These are phyloP conservation scores for Aeminium ludgeri DNA, from an alignment of 495 filamentous ascomycete genomes.

Conservation along the genomic window DNA sequence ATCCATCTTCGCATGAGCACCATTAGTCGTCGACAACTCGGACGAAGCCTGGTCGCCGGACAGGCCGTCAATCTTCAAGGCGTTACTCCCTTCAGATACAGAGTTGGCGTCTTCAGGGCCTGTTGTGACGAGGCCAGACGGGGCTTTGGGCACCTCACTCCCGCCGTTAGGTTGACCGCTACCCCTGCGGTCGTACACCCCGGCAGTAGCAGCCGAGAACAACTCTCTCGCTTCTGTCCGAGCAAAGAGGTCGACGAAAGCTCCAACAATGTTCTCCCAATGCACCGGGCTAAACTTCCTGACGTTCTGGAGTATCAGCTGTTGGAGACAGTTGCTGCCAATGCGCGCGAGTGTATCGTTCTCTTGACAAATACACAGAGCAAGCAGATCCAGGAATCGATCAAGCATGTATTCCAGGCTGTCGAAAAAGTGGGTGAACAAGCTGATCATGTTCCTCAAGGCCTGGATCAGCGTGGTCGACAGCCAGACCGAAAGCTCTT, in stretches of 20 bases:
- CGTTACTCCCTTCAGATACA: slow-evolving; percentile 10
- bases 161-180: slow-evolving; percentile 4
- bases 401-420: slow-evolving; percentile 92
- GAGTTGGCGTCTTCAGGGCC: slow-evolving; percentile 2
- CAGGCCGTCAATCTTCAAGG: slow-evolving; percentile 26
- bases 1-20: slow-evolving; percentile 1
- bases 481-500: slow-evolving; percentile 96
- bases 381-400: slow-evolving; percentile 78
- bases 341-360: slow-evolving; percentile 98
- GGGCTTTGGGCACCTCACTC: not conserved
- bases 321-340: slow-evolving; percentile 92
- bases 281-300: slow-evolving; percentile 72
- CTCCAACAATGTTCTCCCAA: slow-evolving; percentile 84
- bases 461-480: slow-evolving; percentile 99
- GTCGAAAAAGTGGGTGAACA: slow-evolving; percentile 97
- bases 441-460: slow-evolving; percentile 88
- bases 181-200: not conserved
- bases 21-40: slow-evolving; percentile 5
- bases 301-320: slow-evolving; percentile 89
- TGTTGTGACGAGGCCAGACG: not conserved
- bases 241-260: slow-evolving; percentile 89
- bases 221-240: slow-evolving; percentile 86
- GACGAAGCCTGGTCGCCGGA: slow-evolving; percentile 4
- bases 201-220: slow-evolving; percentile 60
- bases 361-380: slow-evolving; percentile 94